Conservation (phyloP, 257 asterid genomes). For the Plantago elongata region DNA sequence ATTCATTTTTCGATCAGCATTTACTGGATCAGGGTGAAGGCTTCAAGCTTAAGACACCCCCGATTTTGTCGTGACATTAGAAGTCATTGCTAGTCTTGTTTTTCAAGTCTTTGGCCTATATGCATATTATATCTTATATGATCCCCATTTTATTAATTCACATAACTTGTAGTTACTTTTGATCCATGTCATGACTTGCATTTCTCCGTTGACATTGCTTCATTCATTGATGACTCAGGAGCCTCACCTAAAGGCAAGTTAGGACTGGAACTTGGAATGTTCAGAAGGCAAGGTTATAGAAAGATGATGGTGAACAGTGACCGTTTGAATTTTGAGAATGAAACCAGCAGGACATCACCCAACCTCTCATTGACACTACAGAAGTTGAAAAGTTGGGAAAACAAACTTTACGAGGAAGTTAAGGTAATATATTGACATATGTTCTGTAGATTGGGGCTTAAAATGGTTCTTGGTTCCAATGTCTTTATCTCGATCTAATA, state of each 20-base stretch:
- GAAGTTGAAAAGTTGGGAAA: conserved; percentile 14
- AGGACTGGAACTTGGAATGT: neutral
- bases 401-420: conserved; percentile 21
- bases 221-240: neutral
- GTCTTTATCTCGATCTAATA: no score
- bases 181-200: neutral
- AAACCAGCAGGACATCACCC: neutral
- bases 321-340: neutral
- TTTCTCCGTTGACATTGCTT: neutral
- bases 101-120: neutral
- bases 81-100: no score
- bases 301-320: neutral
- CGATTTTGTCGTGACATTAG: no score
- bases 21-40: no score
- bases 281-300: neutral
- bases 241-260: conserved; percentile 5
- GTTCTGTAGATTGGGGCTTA: no score
- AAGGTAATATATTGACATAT: conserved; percentile 2
- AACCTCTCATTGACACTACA: conserved; percentile 19
- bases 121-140: no score
- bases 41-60: no score
- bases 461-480: no score
- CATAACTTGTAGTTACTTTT: neutral
- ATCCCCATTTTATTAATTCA: no score
- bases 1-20: no score